Conservation (phyloP, 139 green algal genomes). For the Cymbomonas tetramitiformis region DNA sequence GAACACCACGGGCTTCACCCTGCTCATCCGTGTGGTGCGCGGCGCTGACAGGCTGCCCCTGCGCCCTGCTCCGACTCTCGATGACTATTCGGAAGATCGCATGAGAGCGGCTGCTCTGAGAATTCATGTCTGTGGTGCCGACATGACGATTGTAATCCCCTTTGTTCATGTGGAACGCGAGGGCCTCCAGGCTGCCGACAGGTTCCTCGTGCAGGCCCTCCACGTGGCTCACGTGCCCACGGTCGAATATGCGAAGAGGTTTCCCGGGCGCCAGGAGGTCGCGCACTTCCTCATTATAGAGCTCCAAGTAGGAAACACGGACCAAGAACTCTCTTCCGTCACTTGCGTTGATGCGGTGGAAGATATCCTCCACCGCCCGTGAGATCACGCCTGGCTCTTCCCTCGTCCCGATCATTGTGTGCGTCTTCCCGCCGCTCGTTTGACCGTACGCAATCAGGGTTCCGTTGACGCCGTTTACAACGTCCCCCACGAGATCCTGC, state of each 20-base stretch:
- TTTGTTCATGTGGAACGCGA: too few relatives aligned
- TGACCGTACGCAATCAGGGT: slow-evolving; percentile 66
- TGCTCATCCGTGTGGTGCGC: not conserved
- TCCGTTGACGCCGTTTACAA: slow-evolving; percentile 69
- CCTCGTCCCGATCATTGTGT: slow-evolving; percentile 43
- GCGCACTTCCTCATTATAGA: slow-evolving; percentile 74
- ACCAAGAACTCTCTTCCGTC: slow-evolving; percentile 59
- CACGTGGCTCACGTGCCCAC: slow-evolving; percentile 20
- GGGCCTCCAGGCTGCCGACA: too few relatives aligned
- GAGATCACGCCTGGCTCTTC: slow-evolving; percentile 58
- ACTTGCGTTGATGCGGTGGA: slow-evolving; percentile 49
- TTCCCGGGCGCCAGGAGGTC: slow-evolving; percentile 44
- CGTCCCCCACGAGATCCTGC: slow-evolving; percentile 49
- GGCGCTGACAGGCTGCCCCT: too few relatives aligned
- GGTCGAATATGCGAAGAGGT: too few relatives aligned
- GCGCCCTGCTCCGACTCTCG: slow-evolving; percentile 46
- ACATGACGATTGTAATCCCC: slow-evolving; percentile 57
- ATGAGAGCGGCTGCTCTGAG: slow-evolving; percentile 65
- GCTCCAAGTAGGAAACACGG: slow-evolving; percentile 62
- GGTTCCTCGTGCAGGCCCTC: too few relatives aligned
- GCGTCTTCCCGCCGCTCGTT: slow-evolving; percentile 38
- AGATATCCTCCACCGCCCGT: slow-evolving; percentile 54
- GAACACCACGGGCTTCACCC: too few relatives aligned
- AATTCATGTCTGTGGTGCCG: slow-evolving; percentile 72
- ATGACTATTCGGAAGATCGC: slow-evolving; percentile 76